These are phyloP conservation scores for Tympanopsis confertula DNA, from an alignment of 2,329 filamentous ascomycete genomes.

Conservation along the genomic window DNA sequence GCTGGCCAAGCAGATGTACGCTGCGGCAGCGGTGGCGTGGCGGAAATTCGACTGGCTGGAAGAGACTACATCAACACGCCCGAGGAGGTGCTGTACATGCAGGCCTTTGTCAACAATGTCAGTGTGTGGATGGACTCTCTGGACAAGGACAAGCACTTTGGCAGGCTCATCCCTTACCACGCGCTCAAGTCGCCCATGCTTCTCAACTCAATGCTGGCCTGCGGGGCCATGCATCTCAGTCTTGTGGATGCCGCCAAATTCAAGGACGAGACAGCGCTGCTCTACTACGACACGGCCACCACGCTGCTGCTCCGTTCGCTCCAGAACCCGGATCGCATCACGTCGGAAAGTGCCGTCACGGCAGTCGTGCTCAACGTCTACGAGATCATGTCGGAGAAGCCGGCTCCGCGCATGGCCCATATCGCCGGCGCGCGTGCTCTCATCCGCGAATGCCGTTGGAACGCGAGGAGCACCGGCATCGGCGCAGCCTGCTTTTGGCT, in stretches of 20 bases:
- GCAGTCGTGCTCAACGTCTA: constrained; percentile 57
- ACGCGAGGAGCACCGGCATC: constrained; percentile 45
- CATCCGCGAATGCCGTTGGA: constrained; percentile 59
- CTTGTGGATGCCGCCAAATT: constrained; percentile 55
- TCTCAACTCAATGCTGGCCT: constrained; percentile 52
- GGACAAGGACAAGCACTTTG: constrained; percentile 78
- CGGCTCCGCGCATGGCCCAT: constrained; percentile 49
- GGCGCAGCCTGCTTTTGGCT: constrained; percentile 60
- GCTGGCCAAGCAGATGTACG: constrained; percentile 17
- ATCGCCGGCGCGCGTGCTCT: constrained; percentile 55
- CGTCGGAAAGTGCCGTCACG: constrained; percentile 54
- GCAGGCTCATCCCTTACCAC: constrained; percentile 54
- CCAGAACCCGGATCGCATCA: constrained; percentile 52
- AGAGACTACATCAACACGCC: constrained; percentile 58
- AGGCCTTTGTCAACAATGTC: constrained; percentile 83
- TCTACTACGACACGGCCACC: constrained; percentile 53
- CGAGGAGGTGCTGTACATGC: constrained; percentile 80
- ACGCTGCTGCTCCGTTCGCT: constrained; percentile 44
- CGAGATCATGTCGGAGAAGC: constrained; percentile 25
- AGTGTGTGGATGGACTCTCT: constrained; percentile 91
- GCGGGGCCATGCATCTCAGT: constrained; percentile 54
- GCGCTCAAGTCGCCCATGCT: constrained; percentile 52
- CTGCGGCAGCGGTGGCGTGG: constrained; percentile 12
- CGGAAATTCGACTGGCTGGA: constrained; percentile 7
- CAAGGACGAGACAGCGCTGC: constrained; percentile 44